Percentiles rank a stretch among this genome's conserved stretches.
phyloP scores from a whole-genome alignment of 2,329 filamentous ascomycete genomes.

The Arthrobotrys conoides region DNA sequence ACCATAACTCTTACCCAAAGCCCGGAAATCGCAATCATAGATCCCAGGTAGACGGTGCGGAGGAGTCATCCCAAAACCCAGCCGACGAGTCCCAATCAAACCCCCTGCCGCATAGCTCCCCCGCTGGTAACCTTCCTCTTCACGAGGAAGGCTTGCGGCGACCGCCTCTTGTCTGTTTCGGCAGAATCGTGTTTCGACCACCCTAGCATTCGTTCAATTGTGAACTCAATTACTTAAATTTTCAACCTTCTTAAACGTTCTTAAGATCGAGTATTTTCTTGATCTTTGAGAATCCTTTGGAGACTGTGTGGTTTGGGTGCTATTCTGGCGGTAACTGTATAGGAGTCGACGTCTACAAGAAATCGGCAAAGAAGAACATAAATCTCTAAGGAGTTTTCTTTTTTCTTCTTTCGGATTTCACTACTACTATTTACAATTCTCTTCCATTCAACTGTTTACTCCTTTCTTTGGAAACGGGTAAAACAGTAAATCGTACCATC shows the following conservation, averaged over 20 bases:
- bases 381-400: conserved; percentile 6
- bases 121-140: conserved; percentile 99
- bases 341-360: conserved; percentile 34
- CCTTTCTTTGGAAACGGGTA: conserved; percentile 17
- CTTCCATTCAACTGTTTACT: conserved; percentile 6
- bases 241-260: conserved; percentile 64
- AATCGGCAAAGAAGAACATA: conserved; percentile 19
- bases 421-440: conserved; percentile 21
- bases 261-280: conserved; percentile 57
- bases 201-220: conserved; percentile 77
- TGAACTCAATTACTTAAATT: conserved; percentile 63
- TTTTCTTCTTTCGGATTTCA: conserved; percentile 23
- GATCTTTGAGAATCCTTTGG: conserved; percentile 18
- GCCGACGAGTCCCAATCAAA: conserved; percentile 59
- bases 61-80: conserved; percentile 57
- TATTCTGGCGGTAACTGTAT: conserved; percentile 41
- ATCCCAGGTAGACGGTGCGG: conserved; percentile 49
- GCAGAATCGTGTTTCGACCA: conserved; percentile 93
- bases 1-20: conserved; percentile 6
- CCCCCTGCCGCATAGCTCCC: conserved; percentile 99
- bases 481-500: conserved; percentile 29
- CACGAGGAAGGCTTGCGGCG: conserved; percentile 99
- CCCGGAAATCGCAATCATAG: conserved; percentile 50
- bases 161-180: conserved; percentile 92
- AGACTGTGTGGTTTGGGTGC: conserved; percentile 31